Conservation (phyloP, 1,139 yeast species). For the Suhomyces ambrosiae region DNA sequence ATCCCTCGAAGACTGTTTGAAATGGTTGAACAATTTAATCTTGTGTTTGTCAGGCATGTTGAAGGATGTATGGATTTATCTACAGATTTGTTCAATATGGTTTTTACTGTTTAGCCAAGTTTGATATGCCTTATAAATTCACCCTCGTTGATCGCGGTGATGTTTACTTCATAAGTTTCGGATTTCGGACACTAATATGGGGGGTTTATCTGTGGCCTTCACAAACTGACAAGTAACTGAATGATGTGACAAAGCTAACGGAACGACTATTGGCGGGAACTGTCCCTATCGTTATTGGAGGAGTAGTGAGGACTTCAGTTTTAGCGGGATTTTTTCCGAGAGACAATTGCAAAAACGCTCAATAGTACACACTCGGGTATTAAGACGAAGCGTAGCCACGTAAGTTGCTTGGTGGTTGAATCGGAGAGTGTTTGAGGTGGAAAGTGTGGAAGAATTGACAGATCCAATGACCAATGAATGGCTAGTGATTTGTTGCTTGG, state of each 20-base stretch:
- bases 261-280: too few relatives aligned
- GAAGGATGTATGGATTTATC: too few relatives aligned
- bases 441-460: neutral
- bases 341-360: too few relatives aligned
- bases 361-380: neutral
- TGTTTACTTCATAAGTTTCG: neutral
- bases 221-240: neutral
- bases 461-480: conserved; percentile 3
- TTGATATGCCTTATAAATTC: neutral
- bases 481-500: conserved; percentile 5
- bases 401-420: neutral
- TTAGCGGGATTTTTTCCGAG: too few relatives aligned
- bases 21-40: conserved; percentile 34
- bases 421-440: neutral
- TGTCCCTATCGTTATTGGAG: too few relatives aligned
- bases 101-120: neutral
- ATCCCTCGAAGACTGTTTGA: conserved; percentile 24
- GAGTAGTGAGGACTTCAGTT: neutral
- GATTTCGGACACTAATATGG: neutral
- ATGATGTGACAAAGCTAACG: too few relatives aligned
- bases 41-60: conserved; percentile 52
- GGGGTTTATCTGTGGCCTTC: too few relatives aligned
- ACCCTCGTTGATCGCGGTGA: neutral
- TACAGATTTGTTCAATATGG: too few relatives aligned
- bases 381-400: neutral